phyloP scores from a whole-genome alignment of 1,139 yeast genomes.

The Wickerhamomyces sp. region DNA sequence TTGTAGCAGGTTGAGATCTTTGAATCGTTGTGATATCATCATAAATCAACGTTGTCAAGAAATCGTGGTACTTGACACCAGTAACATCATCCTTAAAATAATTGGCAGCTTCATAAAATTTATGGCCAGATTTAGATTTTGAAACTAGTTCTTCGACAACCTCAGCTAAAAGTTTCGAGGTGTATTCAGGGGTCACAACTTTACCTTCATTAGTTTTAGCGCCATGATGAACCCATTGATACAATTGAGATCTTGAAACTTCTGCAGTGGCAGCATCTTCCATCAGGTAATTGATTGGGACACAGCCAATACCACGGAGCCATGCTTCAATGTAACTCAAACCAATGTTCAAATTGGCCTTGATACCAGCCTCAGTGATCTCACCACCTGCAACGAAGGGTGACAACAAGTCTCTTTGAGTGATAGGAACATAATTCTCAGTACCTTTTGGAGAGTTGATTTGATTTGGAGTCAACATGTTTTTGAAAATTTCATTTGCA shows the following conservation, averaged over 20 bases:
- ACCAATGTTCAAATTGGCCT: conserved; percentile 67
- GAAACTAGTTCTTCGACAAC: conserved; percentile 53
- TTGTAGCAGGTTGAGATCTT: conserved; percentile 18
- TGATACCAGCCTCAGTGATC: conserved; percentile 67
- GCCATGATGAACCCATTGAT: conserved; percentile 82
- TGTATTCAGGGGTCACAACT: conserved; percentile 52
- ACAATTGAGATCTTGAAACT: conserved; percentile 74
- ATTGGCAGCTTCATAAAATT: conserved; percentile 47
- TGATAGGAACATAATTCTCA: conserved; percentile 32
- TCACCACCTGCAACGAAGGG: conserved; percentile 64
- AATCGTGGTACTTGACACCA: conserved; percentile 61
- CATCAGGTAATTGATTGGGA: conserved; percentile 79
- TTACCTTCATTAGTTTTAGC: conserved; percentile 55
- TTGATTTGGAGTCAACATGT: conserved; percentile 84
- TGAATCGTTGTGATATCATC: conserved; percentile 43
- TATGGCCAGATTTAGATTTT: conserved; percentile 45
- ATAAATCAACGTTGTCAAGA: conserved; percentile 57
- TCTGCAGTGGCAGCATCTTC: conserved; percentile 89
- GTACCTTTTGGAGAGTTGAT: conserved; percentile 35
- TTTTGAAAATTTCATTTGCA: conserved; percentile 72
- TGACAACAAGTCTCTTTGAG: conserved; percentile 65
- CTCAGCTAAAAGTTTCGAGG: conserved; percentile 50
- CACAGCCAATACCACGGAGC: conserved; percentile 77
- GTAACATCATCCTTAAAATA: conserved; percentile 63
- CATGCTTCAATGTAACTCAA: conserved; percentile 78